A percentile compares a stretch with the other conserved stretches of the same genome.
Evolutionary conservation across 148 eudicot genomes (phyloP).

Genomic region (Spergularia marina): DNA sequence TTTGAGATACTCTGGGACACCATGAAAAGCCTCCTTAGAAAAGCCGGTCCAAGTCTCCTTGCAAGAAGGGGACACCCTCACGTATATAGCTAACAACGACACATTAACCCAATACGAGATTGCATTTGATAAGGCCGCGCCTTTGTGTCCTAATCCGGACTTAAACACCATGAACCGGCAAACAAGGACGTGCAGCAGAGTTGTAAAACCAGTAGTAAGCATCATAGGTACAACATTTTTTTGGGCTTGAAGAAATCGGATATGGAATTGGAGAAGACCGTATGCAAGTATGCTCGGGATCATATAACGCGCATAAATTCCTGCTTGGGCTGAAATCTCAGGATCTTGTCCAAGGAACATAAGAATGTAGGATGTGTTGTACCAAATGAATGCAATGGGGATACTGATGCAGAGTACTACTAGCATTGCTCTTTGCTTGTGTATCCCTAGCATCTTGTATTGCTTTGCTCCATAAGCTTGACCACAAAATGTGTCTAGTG

Average conservation of each 20-base stretch:
- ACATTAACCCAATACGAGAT: conserved; percentile 57
- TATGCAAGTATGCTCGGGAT: conserved; percentile 51
- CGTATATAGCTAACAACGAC: conserved; percentile 37
- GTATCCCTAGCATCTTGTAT: conserved; percentile 57
- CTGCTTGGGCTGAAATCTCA: conserved; percentile 53
- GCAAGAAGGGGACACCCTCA: conserved; percentile 51
- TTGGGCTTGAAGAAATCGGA: conserved; percentile 56
- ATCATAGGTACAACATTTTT: conserved; percentile 62
- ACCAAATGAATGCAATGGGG: conserved; percentile 55
- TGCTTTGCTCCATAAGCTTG: conserved; percentile 42
- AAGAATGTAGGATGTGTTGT: conserved; percentile 42
- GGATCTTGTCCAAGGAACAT: conserved; percentile 50
- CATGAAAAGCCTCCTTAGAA: conserved; percentile 41
- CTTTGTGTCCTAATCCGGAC: conserved; percentile 52
- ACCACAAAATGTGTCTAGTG: conserved; percentile 67
- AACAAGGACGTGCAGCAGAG: conserved; percentile 37
- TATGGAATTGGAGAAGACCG: conserved; percentile 50
- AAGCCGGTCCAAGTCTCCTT: conserved; percentile 58
- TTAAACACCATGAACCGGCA: conserved; percentile 61
- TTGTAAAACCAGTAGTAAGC: conserved; percentile 47
- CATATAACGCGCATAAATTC: conserved; percentile 47
- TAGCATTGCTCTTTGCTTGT: conserved; percentile 62
- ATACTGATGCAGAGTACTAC: conserved; percentile 43
- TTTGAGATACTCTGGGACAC: conserved; percentile 34
- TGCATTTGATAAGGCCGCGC: conserved; percentile 58